phyloP scores from a whole-genome alignment of 139 green algal genomes.

The Coccomyxa sp. region DNA sequence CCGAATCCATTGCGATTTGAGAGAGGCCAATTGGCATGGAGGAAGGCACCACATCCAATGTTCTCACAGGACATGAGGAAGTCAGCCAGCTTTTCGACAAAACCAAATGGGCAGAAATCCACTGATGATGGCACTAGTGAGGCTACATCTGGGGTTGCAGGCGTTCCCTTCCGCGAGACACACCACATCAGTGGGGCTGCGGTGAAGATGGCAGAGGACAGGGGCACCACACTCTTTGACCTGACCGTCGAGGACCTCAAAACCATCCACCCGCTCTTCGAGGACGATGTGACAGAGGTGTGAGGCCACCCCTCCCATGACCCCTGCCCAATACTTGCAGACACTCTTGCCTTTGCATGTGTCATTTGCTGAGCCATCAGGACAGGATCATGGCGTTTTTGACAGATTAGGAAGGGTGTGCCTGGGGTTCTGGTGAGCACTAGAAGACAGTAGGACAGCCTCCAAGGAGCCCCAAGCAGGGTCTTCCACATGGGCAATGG shows the following conservation, averaged over 20 bases:
- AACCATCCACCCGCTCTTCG: slow-evolving; percentile 84
- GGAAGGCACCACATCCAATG: too few relatives aligned
- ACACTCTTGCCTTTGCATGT: not conserved
- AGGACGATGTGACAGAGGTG: slow-evolving; percentile 76
- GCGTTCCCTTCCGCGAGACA: slow-evolving; percentile 90
- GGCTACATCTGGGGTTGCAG: slow-evolving; percentile 18
- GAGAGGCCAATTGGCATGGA: too few relatives aligned
- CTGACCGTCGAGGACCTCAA: slow-evolving; percentile 76
- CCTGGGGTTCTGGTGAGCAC: not conserved
- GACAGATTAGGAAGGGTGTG: too few relatives aligned
- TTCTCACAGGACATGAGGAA: too few relatives aligned
- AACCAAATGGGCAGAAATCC: too few relatives aligned
- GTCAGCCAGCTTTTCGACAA: too few relatives aligned
- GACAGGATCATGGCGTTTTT: too few relatives aligned
- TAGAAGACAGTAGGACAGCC: not conserved
- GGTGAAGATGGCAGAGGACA: slow-evolving; percentile 90
- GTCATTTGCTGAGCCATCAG: not conserved
- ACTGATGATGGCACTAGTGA: too few relatives aligned
- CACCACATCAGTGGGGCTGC: slow-evolving; percentile 90
- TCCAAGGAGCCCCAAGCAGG: too few relatives aligned
- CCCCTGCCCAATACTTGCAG: not conserved
- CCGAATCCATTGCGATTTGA: too few relatives aligned
- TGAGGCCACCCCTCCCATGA: slow-evolving; percentile 12
- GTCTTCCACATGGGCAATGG: not conserved
- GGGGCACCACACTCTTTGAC: slow-evolving; percentile 60